Base-by-base conservation (phyloP, 768 basidiomycete genomes). In the Suillus brevipes region DNA sequence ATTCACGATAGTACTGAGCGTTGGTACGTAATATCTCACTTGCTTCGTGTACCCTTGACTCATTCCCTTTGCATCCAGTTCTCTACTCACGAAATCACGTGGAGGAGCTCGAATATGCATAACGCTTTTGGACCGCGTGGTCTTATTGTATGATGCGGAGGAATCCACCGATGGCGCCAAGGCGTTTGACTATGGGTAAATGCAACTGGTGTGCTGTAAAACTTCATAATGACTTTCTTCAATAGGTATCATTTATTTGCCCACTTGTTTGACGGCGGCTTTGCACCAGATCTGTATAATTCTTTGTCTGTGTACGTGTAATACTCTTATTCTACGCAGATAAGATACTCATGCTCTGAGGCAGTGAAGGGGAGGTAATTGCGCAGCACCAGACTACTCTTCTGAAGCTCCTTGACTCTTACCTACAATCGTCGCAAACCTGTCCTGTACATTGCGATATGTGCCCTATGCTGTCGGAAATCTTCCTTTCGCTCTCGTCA, bases 371-470 rank as follows among this genome's bases (percentile, higher is more conserved):
- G 55, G 94, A 95, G 77, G 81, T 88, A 14, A 84, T 95, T 47
- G 87, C 92, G 6, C 92, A 94, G 0, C 89, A 91, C 68, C 95
- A 97, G 74, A 93, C 89, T 5, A 91, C 86, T n/a, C 78, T 97
- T 13, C 85, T 97, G 64, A 96, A 95, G 76, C 80, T 97, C 18
- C 79, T 95, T 14, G 95, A 97, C 73, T 91, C 93, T 2, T 90
- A 92, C 72, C 79, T 95, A 62, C 90, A 92, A 67, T 83, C 86
- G 14, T 77, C 78, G 34, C 79, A 80, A 67, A 69, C 77, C 62
- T 70, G 71, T 62, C 36, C 66, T 56, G 75, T 79, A 23, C 82
- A 86, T 62, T 72, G 72, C 36, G 79, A 79, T 61, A 78, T 86
- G 68, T 80, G 80, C 61, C 84, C 82, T 10, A 87, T 92, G 79